Conservation (phyloP, 1,284 basidiomycete genomes). For the Exobasidium cylindrosporum region DNA sequence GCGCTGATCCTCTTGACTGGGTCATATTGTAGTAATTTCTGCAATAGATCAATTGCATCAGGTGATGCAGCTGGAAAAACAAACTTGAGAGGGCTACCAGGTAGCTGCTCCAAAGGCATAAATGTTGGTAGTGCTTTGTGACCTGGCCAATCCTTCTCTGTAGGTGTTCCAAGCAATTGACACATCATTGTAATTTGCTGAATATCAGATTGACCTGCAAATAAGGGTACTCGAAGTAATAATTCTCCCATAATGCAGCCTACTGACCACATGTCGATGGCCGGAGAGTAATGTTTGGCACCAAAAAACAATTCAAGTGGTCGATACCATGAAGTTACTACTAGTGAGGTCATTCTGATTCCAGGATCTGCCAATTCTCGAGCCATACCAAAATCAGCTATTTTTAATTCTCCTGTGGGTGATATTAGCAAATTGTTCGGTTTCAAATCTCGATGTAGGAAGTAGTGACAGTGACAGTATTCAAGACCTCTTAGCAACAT, state of each 20-base stretch:
- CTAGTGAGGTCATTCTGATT: slow-evolving; percentile 94
- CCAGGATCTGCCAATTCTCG: slow-evolving; percentile 90
- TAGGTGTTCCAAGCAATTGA: slow-evolving; percentile 88
- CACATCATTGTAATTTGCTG: slow-evolving; percentile 94
- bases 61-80: slow-evolving; percentile 86
- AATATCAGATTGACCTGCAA: slow-evolving; percentile 90
- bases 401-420: slow-evolving; percentile 84
- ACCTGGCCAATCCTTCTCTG: slow-evolving; percentile 98
- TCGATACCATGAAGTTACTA: slow-evolving; percentile 96
- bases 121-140: slow-evolving; percentile 61
- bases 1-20: slow-evolving; percentile 78
- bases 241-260: slow-evolving; percentile 94
- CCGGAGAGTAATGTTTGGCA: slow-evolving; percentile 78
- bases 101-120: slow-evolving; percentile 59
- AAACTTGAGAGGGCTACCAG: slow-evolving; percentile 74
- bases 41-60: slow-evolving; percentile 80
- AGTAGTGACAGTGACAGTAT: slow-evolving; percentile 91
- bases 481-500: slow-evolving; percentile 96
- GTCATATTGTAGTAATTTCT: slow-evolving; percentile 77
- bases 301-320: slow-evolving; percentile 90
- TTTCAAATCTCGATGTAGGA: slow-evolving; percentile 94
- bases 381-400: slow-evolving; percentile 98
- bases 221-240: slow-evolving; percentile 88
- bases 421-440: slow-evolving; percentile 97
- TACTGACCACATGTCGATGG: slow-evolving; percentile 90